phyloP scores from a whole-genome alignment of 768 basidiomycete species.

The Trametes maxima region DNA sequence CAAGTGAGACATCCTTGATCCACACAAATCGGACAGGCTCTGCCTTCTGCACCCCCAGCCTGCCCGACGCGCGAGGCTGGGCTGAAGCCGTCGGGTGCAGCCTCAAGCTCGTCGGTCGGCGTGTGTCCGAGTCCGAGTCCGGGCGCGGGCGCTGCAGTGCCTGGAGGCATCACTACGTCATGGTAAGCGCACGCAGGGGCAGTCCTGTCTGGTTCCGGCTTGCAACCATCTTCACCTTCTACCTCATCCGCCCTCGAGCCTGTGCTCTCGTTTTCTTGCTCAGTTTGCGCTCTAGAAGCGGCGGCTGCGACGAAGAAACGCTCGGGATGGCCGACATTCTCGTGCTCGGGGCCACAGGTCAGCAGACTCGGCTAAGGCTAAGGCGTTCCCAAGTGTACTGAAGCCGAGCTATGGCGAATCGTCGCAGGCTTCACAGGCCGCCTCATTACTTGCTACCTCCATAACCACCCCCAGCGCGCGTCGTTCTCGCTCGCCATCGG shows the following conservation, averaged over 20 bases:
- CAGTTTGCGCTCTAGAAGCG: too few relatives aligned
- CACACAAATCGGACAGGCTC: too few relatives aligned
- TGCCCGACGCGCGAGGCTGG: too few relatives aligned
- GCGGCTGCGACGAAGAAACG: not conserved
- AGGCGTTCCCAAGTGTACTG: not conserved
- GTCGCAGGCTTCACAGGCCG: constrained; percentile 65
- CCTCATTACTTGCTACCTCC: constrained; percentile 68
- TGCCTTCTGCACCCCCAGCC: too few relatives aligned
- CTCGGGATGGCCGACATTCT: constrained; percentile 56
- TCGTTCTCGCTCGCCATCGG: constrained; percentile 69
- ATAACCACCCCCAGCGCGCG: constrained; percentile 57
- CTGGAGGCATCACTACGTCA: too few relatives aligned
- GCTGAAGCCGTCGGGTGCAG: too few relatives aligned
- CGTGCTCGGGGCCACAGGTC: constrained; percentile 70
- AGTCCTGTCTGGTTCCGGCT: too few relatives aligned
- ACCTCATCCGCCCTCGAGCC: not conserved
- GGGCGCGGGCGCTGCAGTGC: too few relatives aligned
- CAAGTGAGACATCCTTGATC: too few relatives aligned
- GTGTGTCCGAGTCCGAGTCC: not conserved
- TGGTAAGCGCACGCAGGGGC: too few relatives aligned
- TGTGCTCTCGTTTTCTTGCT: not conserved
- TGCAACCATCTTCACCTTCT: not conserved
- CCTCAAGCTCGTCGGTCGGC: too few relatives aligned
- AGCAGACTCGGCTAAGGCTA: constrained; percentile 6
- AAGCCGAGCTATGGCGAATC: not conserved